Evolutionary conservation across 2,329 filamentous ascomycete genomes (phyloP), one percentile per base, ranked within the genome.

Genomic region (Aspergillus fumigatiaffinis): DNA sequence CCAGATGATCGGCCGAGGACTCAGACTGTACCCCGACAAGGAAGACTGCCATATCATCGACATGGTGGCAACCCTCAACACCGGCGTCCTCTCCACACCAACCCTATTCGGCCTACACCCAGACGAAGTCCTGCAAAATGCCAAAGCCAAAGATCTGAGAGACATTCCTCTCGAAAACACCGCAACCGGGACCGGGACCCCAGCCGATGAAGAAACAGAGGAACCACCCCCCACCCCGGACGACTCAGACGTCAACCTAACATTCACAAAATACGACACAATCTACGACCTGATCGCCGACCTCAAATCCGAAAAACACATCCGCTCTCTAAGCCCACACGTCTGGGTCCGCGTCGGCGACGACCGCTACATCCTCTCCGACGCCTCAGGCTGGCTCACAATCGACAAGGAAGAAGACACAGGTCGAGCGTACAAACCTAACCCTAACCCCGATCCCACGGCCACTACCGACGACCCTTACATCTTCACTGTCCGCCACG

Each of bases 1-100:
- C 0, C 94, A 99, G 74, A 99, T 99, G 94, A 96, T 99, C 60
- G 94, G 94, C 0, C 84, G 94, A 66, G 94, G 94, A 4, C 90
- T 99, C 85, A 86, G 94, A 46, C 77, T 97, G 42, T 83, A 91
- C 70, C 80, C 87, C 0, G 89, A 84, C 12, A 99, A 99, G 74
- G 78, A 87, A 42, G 85, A 97, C 68, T 99, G 94, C 65, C 94
- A 97, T 71, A 82, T 99, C 58, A 95, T 99, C 67, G 94, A 99
- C 73, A 92, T 99, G 86, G 94, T 97, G 0, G 89, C 92, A 0
- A 91, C 87, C 41, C 78, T 97, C 23, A 86, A 87, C 52, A 89
- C 87, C 0, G 94, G 94, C 4, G 90, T 99, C 52, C 84, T 96
- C 2, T 95, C 92, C 0, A 92, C 91, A 0, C 93, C 94, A 0